A percentile compares a stretch with the other conserved stretches of the same genome.
Evolutionary conservation across 805 yeast genomes (phyloP).

Genomic region (Torulaspora quercuum): DNA sequence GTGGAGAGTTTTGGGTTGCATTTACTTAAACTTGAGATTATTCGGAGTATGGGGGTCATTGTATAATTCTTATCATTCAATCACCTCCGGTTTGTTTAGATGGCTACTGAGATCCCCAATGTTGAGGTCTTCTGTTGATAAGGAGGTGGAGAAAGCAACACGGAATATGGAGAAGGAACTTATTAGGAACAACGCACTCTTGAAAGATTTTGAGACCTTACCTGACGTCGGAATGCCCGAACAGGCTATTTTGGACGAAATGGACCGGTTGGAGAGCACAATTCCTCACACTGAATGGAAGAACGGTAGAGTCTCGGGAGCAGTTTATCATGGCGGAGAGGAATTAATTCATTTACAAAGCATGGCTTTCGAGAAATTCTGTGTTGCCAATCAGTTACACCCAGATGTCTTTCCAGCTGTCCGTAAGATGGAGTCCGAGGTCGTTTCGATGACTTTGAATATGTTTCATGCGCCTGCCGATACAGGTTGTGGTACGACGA

Average conservation of each 20-base stretch:
- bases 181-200: slow-evolving; percentile 49
- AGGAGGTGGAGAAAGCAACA: slow-evolving; percentile 51
- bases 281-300: slow-evolving; percentile 77
- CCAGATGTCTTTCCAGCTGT: slow-evolving; percentile 97
- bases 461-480: slow-evolving; percentile 74
- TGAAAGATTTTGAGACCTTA: slow-evolving; percentile 45
- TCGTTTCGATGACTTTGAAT: slow-evolving; percentile 82
- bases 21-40: slow-evolving; percentile 31
- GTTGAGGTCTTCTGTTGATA: slow-evolving; percentile 52
- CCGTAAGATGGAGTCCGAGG: slow-evolving; percentile 93
- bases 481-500: slow-evolving; percentile 67
- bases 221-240: slow-evolving; percentile 60
- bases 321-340: slow-evolving; percentile 94
- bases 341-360: slow-evolving; percentile 72
- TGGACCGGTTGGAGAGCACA: slow-evolving; percentile 45
- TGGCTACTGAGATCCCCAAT: slow-evolving; percentile 48
- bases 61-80: slow-evolving; percentile 14
- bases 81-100: slow-evolving; percentile 31
- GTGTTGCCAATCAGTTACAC: slow-evolving; percentile 91
- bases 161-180: slow-evolving; percentile 52
- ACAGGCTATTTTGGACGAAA: slow-evolving; percentile 45
- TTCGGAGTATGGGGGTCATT: slow-evolving; percentile 42
- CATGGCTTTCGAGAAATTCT: slow-evolving; percentile 66
- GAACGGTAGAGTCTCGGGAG: slow-evolving; percentile 85
- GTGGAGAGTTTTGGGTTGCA: slow-evolving; percentile 10